Percentiles rank a stretch among this genome's conserved stretches.
phyloP scores from a whole-genome alignment of 108 stramenopile genomes.

The Halocafeteria seosinensis region DNA sequence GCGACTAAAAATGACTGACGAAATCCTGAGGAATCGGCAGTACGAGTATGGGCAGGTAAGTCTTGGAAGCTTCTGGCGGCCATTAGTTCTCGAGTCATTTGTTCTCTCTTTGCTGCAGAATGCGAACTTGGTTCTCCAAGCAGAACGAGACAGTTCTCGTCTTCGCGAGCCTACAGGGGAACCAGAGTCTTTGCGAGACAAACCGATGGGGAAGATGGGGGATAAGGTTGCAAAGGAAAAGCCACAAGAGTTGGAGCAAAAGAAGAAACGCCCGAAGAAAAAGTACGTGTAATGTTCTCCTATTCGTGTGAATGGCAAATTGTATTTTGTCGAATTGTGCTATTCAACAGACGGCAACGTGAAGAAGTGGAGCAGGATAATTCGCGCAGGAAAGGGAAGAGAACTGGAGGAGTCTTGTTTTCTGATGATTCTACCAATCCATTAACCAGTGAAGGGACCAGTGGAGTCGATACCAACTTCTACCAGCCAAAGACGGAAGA shows the following conservation, averaged over 20 bases:
- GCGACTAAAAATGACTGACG: slow-evolving; percentile 55
- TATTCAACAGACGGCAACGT: not conserved
- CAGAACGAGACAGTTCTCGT: slow-evolving; percentile 42
- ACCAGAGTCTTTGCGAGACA: slow-evolving; percentile 67
- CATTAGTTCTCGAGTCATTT: not conserved
- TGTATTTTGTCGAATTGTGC: not conserved
- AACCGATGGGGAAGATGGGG: slow-evolving; percentile 52
- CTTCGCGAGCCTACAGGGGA: slow-evolving; percentile 71
- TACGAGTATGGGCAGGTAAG: slow-evolving; percentile 62
- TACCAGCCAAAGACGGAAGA: slow-evolving; percentile 55
- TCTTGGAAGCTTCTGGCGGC: too few relatives aligned
- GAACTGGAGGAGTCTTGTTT: slow-evolving; percentile 5
- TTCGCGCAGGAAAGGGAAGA: slow-evolving; percentile 5
- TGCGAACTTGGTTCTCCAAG: slow-evolving; percentile 79
- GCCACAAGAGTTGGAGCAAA: slow-evolving; percentile 15
- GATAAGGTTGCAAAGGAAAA: slow-evolving; percentile 26
- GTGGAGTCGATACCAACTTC: slow-evolving; percentile 6
- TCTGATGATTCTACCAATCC: slow-evolving; percentile 10
- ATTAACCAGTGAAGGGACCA: slow-evolving; percentile 1
- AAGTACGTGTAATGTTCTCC: not conserved
- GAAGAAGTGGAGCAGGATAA: not conserved
- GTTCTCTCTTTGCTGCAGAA: slow-evolving; percentile 29
- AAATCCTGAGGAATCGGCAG: slow-evolving; percentile 56
- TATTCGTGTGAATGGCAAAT: slow-evolving; percentile 8
- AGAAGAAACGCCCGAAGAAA: slow-evolving; percentile 10